These are phyloP conservation scores for Hypoxylon sp. DNA, from an alignment of 2,329 filamentous ascomycete species.

Conservation along the genomic window DNA sequence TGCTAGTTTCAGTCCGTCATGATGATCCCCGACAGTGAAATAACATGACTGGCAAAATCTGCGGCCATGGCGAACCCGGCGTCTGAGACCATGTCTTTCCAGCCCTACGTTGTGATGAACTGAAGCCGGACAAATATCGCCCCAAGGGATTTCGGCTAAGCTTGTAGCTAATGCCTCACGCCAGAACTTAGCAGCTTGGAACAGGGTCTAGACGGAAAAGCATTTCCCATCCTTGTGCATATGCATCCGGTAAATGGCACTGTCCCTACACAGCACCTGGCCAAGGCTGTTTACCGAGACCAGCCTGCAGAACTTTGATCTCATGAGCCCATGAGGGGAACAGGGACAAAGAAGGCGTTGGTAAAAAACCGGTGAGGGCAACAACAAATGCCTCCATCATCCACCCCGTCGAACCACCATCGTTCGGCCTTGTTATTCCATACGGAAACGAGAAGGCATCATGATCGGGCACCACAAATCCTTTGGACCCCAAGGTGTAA, in stretches of 20 bases:
- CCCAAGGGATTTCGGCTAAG: slow-evolving; percentile 28
- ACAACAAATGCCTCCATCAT: slow-evolving; percentile 9
- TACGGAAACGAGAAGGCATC: slow-evolving; percentile 16
- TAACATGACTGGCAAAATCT: slow-evolving; percentile 30
- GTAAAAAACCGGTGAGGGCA: slow-evolving; percentile 5
- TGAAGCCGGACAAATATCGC: slow-evolving; percentile 22
- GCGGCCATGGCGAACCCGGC: slow-evolving; percentile 15
- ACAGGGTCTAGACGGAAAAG: slow-evolving; percentile 24
- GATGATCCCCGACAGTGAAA: slow-evolving; percentile 6
- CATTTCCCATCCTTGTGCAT: slow-evolving; percentile 27
- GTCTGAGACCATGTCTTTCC: slow-evolving; percentile 13
- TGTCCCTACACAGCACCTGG: slow-evolving; percentile 2
- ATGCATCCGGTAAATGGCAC: slow-evolving; percentile 25
- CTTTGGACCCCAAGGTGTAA: slow-evolving; percentile 48
- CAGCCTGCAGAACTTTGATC: slow-evolving; percentile 16
- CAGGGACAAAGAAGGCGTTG: neutral
- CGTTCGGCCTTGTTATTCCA: slow-evolving; percentile 23
- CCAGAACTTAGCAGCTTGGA: slow-evolving; percentile 26
- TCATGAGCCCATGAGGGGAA: neutral
- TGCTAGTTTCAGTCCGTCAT: neutral
- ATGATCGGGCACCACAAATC: slow-evolving; percentile 41
- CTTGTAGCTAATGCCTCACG: slow-evolving; percentile 25
- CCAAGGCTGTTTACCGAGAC: slow-evolving; percentile 26
- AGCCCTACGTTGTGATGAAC: slow-evolving; percentile 30
- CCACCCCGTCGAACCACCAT: slow-evolving; percentile 32